Evolutionary conservation across 2,329 filamentous ascomycete genomes (phyloP), one percentile per base, ranked within the genome.

Genomic region (Phialophora tarda): DNA sequence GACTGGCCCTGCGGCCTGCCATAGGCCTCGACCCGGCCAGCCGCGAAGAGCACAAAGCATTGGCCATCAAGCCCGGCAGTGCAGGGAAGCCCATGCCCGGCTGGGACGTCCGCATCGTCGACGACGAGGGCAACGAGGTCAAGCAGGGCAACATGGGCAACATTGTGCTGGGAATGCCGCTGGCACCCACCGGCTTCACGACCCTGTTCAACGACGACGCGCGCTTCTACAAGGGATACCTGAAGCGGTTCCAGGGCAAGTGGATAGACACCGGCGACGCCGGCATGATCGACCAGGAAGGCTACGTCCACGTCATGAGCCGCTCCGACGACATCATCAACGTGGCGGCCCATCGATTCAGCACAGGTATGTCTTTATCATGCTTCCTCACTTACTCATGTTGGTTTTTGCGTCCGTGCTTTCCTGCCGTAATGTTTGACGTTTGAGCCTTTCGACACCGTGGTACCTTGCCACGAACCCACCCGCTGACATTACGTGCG

Each of bases 211-310:
- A 89, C 59, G 93, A 97, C 69, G 90, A 93, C 54, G 90, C 91
- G 68, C 83, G 93, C 38, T 97, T 97, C 76, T 96, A 93, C 77
- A 89, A 86, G 69, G 88, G 92, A 1, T 98, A 97, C 73, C 79
- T 97, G 71, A 90, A 90, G 77, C 84, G 93, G 14, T 98, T 97
- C 74, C 74, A 85, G 5, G 92, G 92, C 0, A 86, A 86, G 72
- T 97, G 92, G 91, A 79, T 97, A 51, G 93, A 98, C 75, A 97
- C 93, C 0, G 94, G 93, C 1, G 93, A 98, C 76, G 90, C 92
- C 0, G 93, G 94, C 0, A 88, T 93, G 82, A 88, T 97, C 64
- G 93, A 97, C 75, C 77, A 84, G 14, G 89, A 94, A 48, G 86
- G 86, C 4, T 88, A 88, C 71, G 82, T 88, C 34, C 84, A 87